Evolutionary conservation across 768 basidiomycete genomes (phyloP).

Genomic region (Pleurotus tuoliensis): DNA sequence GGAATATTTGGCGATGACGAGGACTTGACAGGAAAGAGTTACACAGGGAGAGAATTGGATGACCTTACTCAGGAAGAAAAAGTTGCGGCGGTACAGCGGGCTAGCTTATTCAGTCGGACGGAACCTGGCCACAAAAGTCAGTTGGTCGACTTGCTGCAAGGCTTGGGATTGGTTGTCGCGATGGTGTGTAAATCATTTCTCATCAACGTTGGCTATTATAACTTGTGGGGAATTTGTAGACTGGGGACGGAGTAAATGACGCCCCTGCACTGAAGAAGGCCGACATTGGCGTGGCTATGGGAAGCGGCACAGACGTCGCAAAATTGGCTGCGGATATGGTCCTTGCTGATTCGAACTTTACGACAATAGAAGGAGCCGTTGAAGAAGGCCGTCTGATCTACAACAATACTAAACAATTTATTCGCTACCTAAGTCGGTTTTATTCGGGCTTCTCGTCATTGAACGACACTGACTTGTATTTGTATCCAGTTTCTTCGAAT

Average conservation of each 20-base stretch:
- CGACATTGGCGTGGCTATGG: conserved; percentile 98
- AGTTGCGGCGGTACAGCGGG: conserved; percentile 79
- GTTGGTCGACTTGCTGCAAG: conserved; percentile 90
- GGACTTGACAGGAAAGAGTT: conserved; percentile 91
- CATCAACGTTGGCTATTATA: conserved; percentile 2
- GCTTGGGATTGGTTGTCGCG: conserved; percentile 88
- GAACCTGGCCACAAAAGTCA: conserved; percentile 95
- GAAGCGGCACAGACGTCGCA: conserved; percentile 97
- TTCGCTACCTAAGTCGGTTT: conserved; percentile 89
- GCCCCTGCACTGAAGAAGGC: conserved; percentile 96
- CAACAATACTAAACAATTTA: conserved; percentile 99
- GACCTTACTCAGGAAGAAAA: conserved; percentile 78
- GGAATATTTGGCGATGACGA: conserved; percentile 88
- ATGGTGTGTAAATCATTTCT: conserved; percentile 54
- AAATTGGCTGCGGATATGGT: conserved; percentile 99
- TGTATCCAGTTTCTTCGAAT: conserved; percentile 76
- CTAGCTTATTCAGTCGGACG: conserved; percentile 88
- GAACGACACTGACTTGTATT: background rate
- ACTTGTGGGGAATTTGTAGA: conserved; percentile 38
- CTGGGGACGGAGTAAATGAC: conserved; percentile 97
- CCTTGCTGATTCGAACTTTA: conserved; percentile 94
- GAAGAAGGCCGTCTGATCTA: conserved; percentile 98
- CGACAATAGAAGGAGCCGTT: conserved; percentile 93
- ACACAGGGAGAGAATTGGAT: conserved; percentile 91
- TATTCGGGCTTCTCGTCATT: background rate